Evolutionary conservation across 1,284 basidiomycete genomes (phyloP).

Genomic region (Heterobasidion parviporum): DNA sequence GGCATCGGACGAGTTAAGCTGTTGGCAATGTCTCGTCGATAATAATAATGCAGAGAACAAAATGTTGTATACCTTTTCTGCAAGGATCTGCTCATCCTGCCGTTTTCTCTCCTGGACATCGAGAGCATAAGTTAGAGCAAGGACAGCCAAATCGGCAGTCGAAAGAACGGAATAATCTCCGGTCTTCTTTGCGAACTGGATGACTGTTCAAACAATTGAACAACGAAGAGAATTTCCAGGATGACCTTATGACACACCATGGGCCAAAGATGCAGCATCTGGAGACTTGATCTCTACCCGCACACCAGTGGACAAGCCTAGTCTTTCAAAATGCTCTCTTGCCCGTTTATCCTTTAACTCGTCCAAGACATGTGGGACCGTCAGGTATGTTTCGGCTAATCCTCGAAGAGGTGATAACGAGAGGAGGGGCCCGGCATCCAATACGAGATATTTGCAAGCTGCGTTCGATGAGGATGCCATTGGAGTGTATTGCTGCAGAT

Average conservation of each 20-base stretch:
- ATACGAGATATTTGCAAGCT: constrained; percentile 72
- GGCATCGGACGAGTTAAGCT: not conserved
- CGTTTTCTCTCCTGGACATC: constrained; percentile 41
- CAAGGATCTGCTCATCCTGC: not conserved
- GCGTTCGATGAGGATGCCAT: constrained; percentile 22
- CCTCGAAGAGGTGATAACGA: constrained; percentile 81
- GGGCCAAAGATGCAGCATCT: constrained; percentile 62
- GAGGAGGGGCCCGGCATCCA: constrained; percentile 89
- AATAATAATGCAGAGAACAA: not conserved
- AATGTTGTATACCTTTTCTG: constrained; percentile 1
- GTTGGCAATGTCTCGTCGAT: not conserved
- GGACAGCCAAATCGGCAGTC: constrained; percentile 82
- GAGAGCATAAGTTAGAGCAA: constrained; percentile 84
- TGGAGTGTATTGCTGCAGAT: not conserved
- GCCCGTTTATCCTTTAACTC: constrained; percentile 86
- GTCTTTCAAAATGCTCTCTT: constrained; percentile 75
- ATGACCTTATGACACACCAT: constrained; percentile 48
- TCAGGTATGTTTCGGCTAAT: constrained; percentile 75
- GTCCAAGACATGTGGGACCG: constrained; percentile 82
- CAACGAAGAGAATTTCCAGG: constrained; percentile 1
- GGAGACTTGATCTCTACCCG: constrained; percentile 70
- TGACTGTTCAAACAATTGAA: constrained; percentile 44
- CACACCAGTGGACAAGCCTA: constrained; percentile 69
- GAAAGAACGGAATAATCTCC: constrained; percentile 95
- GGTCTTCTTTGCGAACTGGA: constrained; percentile 89